phyloP scores from a whole-genome alignment of 2,329 filamentous ascomycete genomes.

The Teratosphaeria gauchensis region DNA sequence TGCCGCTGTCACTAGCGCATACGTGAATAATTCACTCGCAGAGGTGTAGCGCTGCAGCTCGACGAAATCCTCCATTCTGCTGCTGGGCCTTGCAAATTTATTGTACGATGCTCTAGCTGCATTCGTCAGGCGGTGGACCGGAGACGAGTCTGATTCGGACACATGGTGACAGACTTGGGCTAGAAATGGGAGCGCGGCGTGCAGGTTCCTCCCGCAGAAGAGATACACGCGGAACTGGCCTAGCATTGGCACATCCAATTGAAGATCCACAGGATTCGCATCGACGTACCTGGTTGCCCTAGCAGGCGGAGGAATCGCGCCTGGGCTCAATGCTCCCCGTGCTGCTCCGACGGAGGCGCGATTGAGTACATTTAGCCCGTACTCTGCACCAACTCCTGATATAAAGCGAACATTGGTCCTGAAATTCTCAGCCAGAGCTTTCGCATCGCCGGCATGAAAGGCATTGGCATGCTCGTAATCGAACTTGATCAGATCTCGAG shows the following conservation, averaged over 20 bases:
- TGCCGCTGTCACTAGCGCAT: not conserved
- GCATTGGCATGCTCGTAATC: conserved; percentile 26
- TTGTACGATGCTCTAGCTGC: not conserved
- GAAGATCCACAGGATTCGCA: not conserved
- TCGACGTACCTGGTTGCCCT: not conserved
- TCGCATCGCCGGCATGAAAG: conserved; percentile 57
- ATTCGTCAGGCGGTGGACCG: not conserved
- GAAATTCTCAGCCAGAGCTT: conserved; percentile 46
- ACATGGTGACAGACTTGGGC: not conserved
- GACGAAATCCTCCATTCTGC: not conserved
- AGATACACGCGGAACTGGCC: not conserved
- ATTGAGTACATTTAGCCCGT: not conserved
- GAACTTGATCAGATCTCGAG: not conserved
- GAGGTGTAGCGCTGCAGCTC: not conserved
- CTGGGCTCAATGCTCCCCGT: not conserved
- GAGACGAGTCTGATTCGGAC: not conserved
- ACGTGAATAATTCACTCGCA: not conserved
- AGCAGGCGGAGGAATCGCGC: not conserved
- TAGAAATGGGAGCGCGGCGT: not conserved
- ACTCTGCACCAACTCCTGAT: not conserved
- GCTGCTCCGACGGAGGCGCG: not conserved
- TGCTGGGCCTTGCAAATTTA: not conserved
- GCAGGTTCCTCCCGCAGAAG: not conserved
- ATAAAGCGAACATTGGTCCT: not conserved
- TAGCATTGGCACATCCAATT: not conserved